phyloP scores from a whole-genome alignment of 2,329 filamentous ascomycete genomes.

The Cordyceps farinosa region DNA sequence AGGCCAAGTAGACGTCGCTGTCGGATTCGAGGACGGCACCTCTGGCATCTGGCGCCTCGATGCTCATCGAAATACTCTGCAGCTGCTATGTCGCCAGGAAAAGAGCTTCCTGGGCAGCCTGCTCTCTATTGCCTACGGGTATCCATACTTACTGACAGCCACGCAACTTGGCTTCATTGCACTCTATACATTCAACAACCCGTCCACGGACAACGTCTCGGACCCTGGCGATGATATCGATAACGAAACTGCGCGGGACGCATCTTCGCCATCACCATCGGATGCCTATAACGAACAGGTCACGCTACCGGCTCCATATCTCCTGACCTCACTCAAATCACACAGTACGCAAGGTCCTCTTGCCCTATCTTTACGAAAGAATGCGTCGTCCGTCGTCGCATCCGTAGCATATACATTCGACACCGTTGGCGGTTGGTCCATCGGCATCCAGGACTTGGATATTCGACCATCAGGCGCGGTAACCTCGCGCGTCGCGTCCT shows the following conservation, averaged over 20 bases:
- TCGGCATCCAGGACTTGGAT: conserved; percentile 87
- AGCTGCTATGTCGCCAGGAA: conserved; percentile 54
- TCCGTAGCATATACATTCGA: conserved; percentile 84
- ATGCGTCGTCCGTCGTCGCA: conserved; percentile 62
- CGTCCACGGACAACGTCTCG: conserved; percentile 16
- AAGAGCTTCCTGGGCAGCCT: conserved; percentile 63
- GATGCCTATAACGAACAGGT: background rate
- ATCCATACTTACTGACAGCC: conserved; percentile 76
- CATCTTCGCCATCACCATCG: background rate
- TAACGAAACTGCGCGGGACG: background rate
- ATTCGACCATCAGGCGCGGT: conserved; percentile 43
- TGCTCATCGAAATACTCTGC: conserved; percentile 41
- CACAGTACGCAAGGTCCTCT: conserved; percentile 75
- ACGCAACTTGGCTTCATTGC: conserved; percentile 71
- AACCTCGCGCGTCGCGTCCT: conserved; percentile 36
- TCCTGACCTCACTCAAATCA: conserved; percentile 76
- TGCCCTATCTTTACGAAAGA: conserved; percentile 75
- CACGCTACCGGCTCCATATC: conserved; percentile 30
- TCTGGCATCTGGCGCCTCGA: conserved; percentile 67
- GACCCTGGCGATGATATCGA: conserved; percentile 15
- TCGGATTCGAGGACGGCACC: conserved; percentile 70
- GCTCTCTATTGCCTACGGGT: conserved; percentile 65
- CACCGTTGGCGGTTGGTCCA: conserved; percentile 76
- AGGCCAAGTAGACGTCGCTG: conserved; percentile 53
- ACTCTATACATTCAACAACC: conserved; percentile 62